These are phyloP conservation scores for Alternaria sp. DNA, from an alignment of 2,329 filamentous ascomycete genomes.

Conservation along the genomic window DNA sequence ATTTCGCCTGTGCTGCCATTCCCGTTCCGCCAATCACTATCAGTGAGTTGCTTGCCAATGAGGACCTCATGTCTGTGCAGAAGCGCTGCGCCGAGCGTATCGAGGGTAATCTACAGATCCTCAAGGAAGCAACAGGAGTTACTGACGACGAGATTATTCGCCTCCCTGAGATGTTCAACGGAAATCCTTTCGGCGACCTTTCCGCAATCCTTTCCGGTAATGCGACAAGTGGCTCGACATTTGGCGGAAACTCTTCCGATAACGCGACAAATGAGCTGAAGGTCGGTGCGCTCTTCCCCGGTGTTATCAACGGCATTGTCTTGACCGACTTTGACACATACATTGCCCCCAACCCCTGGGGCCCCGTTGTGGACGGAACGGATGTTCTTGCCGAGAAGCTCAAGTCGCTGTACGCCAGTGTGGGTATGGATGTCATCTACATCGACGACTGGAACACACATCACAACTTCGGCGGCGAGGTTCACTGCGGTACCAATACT, in stretches of 20 bases:
- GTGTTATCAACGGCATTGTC: neutral
- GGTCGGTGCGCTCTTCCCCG: neutral
- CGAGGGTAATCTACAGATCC: slow-evolving; percentile 2
- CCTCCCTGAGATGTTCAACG: neutral
- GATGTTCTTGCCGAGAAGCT: neutral
- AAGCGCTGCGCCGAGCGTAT: slow-evolving; percentile 3
- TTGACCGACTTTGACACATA: neutral
- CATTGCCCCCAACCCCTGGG: neutral
- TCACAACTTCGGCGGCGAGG: slow-evolving; percentile 8
- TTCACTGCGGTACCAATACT: slow-evolving; percentile 15
- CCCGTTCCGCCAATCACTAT: neutral
- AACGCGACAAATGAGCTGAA: neutral
- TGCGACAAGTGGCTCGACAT: neutral
- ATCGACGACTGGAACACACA: slow-evolving; percentile 14
- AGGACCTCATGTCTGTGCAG: slow-evolving; percentile 3
- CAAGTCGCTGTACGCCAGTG: slow-evolving; percentile 1
- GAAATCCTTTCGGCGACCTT: neutral
- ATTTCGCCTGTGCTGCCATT: neutral
- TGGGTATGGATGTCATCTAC: slow-evolving; percentile 3
- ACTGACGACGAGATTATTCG: slow-evolving; percentile 8
- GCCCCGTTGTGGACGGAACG: neutral
- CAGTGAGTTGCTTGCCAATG: slow-evolving; percentile 1
- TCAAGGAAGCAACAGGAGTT: slow-evolving; percentile 11
- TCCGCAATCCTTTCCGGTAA: neutral
- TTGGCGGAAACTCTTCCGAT: neutral